phyloP scores from a whole-genome alignment of 345 rosid species.

The Citrus reticulata region DNA sequence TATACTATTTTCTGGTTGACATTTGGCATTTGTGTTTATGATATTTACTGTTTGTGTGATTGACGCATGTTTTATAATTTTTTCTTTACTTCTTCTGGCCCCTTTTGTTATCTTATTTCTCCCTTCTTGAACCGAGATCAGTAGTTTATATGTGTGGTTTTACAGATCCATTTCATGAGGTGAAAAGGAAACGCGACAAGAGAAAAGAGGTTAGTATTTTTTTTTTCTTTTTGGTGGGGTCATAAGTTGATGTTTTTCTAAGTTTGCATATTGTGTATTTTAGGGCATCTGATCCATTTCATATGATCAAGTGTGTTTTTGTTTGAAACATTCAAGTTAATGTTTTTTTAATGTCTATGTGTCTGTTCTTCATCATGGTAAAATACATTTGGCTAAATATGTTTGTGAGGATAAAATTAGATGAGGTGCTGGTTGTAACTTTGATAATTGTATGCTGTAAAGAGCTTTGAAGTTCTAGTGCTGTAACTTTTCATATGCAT shows the following conservation, averaged over 20 bases:
- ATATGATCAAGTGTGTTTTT: neutral
- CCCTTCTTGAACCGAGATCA: slow-evolving; percentile 14
- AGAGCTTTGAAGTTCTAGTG: neutral
- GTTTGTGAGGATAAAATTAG: neutral
- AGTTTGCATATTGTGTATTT: neutral
- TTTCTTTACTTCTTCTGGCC: neutral
- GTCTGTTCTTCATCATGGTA: neutral
- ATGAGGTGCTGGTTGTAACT: neutral
- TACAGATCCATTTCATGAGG: slow-evolving; percentile 87
- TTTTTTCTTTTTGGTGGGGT: too few species aligned
- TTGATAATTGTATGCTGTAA: neutral
- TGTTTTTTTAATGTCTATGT: neutral
- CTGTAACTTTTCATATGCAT: neutral
- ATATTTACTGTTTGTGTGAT: neutral
- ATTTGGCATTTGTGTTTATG: neutral
- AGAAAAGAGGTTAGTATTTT: slow-evolving; percentile 62
- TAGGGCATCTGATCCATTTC: neutral
- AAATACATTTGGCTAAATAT: neutral
- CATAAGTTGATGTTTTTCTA: neutral
- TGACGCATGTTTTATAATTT: neutral
- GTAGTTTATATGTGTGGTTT: slow-evolving; percentile 22
- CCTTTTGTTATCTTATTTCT: neutral
- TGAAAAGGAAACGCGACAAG: slow-evolving; percentile 75
- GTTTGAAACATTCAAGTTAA: neutral
- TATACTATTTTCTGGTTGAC: neutral